Conservation (phyloP, 768 basidiomycete genomes). For the Tylopilus vinaceipallidus region DNA sequence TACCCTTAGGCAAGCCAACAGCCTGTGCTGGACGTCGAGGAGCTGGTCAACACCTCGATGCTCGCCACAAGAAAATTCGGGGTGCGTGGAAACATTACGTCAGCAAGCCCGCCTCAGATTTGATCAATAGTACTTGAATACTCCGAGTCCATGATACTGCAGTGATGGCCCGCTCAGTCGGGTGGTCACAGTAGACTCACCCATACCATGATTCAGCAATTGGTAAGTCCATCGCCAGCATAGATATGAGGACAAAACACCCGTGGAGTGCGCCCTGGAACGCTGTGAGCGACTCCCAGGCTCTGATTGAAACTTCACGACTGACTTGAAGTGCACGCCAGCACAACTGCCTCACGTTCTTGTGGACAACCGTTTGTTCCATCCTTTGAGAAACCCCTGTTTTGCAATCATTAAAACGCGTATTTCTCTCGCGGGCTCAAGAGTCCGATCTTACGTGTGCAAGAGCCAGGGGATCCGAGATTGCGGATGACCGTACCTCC, state of each 20-base stretch:
- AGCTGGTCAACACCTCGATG: slow-evolving; percentile 25
- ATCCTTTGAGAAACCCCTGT: neutral
- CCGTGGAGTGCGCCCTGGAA: neutral
- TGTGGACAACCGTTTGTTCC: neutral
- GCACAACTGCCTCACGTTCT: neutral
- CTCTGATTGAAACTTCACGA: neutral
- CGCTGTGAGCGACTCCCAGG: neutral
- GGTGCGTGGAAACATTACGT: slow-evolving; percentile 34
- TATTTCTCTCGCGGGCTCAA: neutral
- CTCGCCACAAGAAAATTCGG: slow-evolving; percentile 30
- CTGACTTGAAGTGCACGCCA: neutral
- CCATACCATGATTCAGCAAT: neutral
- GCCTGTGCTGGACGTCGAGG: slow-evolving; percentile 32
- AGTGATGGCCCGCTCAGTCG: no score
- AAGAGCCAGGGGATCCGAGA: neutral
- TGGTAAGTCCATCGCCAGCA: neutral
- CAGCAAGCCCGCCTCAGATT: slow-evolving; percentile 23
- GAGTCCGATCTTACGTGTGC: neutral
- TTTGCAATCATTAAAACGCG: no score
- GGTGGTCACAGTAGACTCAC: no score
- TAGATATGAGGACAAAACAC: neutral
- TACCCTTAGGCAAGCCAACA: slow-evolving; percentile 31
- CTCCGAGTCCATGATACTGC: no score
- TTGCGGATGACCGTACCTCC: neutral
- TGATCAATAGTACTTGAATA: no score